Percentiles rank a stretch among this genome's conserved stretches.
Evolutionary conservation across 2,329 filamentous ascomycete genomes (phyloP).

Genomic region (Microascus cirrosus): DNA sequence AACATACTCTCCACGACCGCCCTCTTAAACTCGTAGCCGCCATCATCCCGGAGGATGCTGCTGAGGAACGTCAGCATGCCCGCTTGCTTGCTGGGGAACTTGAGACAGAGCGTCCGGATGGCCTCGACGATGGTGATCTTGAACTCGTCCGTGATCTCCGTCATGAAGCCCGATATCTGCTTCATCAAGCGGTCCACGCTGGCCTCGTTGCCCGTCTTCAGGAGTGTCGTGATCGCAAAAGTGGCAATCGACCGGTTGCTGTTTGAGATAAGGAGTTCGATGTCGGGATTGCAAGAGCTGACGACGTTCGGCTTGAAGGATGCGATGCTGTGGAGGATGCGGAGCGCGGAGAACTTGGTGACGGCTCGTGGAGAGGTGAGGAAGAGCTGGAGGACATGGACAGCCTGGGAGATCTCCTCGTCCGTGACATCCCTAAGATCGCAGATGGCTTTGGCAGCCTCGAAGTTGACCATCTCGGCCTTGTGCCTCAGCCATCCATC

Average conservation of each 20-base stretch:
- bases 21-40: conserved; percentile 96
- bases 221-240: conserved; percentile 92
- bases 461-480: conserved; percentile 99
- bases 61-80: conserved; percentile 96
- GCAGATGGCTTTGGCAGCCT: conserved; percentile 96
- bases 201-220: conserved; percentile 96
- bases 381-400: conserved; percentile 94
- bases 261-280: conserved; percentile 93
- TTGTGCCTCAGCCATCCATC: conserved; percentile 97
- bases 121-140: conserved; percentile 99
- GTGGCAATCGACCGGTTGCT: conserved; percentile 95
- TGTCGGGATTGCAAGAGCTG: conserved; percentile 89
- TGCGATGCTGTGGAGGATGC: conserved; percentile 92
- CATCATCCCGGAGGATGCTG: conserved; percentile 91
- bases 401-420: conserved; percentile 79
- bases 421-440: conserved; percentile 90
- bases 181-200: conserved; percentile 97
- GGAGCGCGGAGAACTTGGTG: conserved; percentile 93
- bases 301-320: conserved; percentile 93
- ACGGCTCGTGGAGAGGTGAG: conserved; percentile 89
- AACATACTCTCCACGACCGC: conserved; percentile 99
- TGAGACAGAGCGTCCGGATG: conserved; percentile 89
- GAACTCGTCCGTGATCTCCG: conserved; percentile 97
- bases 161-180: conserved; percentile 97
- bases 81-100: conserved; percentile 96